Evolutionary conservation across 2,329 filamentous ascomycete genomes (phyloP).

Genomic region (Pyricularia sp.): DNA sequence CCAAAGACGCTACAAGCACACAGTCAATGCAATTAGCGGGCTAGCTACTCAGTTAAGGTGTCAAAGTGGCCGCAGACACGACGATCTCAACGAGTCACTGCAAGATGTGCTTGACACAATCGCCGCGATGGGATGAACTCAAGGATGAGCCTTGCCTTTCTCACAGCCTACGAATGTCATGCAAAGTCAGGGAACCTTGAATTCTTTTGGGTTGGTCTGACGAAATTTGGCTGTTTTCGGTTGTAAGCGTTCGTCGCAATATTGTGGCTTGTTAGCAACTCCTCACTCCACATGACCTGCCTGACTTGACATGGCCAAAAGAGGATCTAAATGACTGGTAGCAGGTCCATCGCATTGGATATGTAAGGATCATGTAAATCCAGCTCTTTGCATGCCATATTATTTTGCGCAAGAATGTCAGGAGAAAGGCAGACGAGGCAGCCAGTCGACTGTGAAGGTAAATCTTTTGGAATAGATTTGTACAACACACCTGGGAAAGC

Average conservation of each 20-base stretch:
- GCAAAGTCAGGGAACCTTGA: neutral
- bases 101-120: constrained; percentile 29
- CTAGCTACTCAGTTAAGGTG: constrained; percentile 32
- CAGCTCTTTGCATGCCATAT: neutral
- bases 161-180: neutral
- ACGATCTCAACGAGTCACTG: constrained; percentile 29
- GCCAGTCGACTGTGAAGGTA: neutral
- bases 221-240: neutral
- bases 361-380: neutral
- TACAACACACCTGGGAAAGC: neutral
- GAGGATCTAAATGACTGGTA: neutral
- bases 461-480: neutral
- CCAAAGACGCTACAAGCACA: constrained; percentile 39
- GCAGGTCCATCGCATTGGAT: neutral
- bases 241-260: neutral
- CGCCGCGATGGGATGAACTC: constrained; percentile 10
- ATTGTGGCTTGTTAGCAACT: neutral
- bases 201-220: neutral
- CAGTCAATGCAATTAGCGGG: constrained; percentile 38
- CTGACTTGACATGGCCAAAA: neutral
- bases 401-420: neutral
- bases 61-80: constrained; percentile 16
- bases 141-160: neutral
- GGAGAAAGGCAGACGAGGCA: neutral
- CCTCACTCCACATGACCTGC: neutral